phyloP scores from a whole-genome alignment of 1,284 basidiomycete genomes.

The Irpex rosettiformis region DNA sequence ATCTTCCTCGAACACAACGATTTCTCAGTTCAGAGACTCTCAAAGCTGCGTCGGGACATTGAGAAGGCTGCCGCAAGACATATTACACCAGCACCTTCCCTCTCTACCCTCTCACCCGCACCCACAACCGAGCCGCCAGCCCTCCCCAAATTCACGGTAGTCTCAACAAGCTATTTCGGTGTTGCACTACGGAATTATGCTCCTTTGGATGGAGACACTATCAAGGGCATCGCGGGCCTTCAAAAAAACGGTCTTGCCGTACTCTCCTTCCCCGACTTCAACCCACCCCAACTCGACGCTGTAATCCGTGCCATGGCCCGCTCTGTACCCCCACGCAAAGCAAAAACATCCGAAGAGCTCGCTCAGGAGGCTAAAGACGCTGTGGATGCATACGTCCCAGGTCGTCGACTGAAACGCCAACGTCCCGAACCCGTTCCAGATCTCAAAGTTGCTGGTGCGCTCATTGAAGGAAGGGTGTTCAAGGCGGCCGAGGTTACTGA shows the following conservation, averaged over 20 bases:
- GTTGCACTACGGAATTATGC: constrained; percentile 61
- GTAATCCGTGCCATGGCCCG: constrained; percentile 68
- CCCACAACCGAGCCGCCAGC: constrained; percentile 21
- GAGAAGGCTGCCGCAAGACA: constrained; percentile 45
- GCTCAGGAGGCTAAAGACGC: constrained; percentile 43
- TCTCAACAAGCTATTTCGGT: constrained; percentile 71
- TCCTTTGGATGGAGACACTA: constrained; percentile 44
- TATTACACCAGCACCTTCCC: constrained; percentile 36
- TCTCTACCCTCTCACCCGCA: constrained; percentile 37
- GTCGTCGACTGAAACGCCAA: constrained; percentile 57
- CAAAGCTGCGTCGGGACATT: constrained; percentile 65
- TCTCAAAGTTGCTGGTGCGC: constrained; percentile 67
- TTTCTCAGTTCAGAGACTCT: constrained; percentile 60
- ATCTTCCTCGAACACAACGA: constrained; percentile 70
- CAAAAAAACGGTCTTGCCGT: constrained; percentile 62
- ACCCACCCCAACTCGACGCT: constrained; percentile 68
- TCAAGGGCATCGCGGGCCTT: constrained; percentile 48
- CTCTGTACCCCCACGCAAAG: constrained; percentile 54
- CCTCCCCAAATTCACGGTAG: constrained; percentile 53
- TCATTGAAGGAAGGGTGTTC: constrained; percentile 72
- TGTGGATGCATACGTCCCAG: constrained; percentile 53
- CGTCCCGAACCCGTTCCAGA: constrained; percentile 54
- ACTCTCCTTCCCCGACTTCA: constrained; percentile 61
- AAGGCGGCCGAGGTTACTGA: constrained; percentile 52
- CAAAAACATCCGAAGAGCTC: constrained; percentile 46